phyloP scores from a whole-genome alignment of 164 flowering plant genomes.

The Warburgia ugandensis region DNA sequence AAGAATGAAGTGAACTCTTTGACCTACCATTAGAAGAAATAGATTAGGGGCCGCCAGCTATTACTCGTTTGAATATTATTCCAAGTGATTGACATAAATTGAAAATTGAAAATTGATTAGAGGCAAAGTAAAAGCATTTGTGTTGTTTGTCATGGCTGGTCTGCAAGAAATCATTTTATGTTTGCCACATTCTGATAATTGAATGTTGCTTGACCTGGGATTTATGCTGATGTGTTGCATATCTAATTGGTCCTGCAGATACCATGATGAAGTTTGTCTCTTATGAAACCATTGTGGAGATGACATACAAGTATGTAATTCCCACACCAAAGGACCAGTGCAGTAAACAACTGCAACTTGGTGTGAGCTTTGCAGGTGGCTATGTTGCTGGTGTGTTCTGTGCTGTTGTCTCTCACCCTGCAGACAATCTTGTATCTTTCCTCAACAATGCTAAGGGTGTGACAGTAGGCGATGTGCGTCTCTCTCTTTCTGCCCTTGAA shows the following conservation, averaged over 20 bases:
- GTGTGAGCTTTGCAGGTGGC: slow-evolving; percentile 84
- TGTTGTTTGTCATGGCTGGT: too few relatives aligned
- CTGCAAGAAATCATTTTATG: too few relatives aligned
- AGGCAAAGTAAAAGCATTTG: too few relatives aligned
- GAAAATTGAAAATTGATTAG: too few relatives aligned
- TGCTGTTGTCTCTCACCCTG: slow-evolving; percentile 85
- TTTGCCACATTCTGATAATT: slow-evolving; percentile 2
- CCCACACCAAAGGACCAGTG: slow-evolving; percentile 74
- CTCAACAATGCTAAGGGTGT: slow-evolving; percentile 89
- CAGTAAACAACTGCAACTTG: slow-evolving; percentile 65
- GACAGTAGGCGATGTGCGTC: slow-evolving; percentile 77
- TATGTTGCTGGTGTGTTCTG: slow-evolving; percentile 84
- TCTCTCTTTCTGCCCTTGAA: neutral
- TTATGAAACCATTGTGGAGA: slow-evolving; percentile 76
- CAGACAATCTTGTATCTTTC: slow-evolving; percentile 85
- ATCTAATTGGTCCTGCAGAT: slow-evolving; percentile 46
- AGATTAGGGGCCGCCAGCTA: too few relatives aligned
- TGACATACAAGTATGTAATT: slow-evolving; percentile 61
- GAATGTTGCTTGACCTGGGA: too few relatives aligned
- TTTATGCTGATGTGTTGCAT: too few relatives aligned
- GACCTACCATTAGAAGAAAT: too few relatives aligned
- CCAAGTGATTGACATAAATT: too few relatives aligned
- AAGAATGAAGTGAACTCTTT: too few relatives aligned
- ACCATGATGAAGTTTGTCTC: slow-evolving; percentile 95
- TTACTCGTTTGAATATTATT: too few relatives aligned